phyloP scores from a whole-genome alignment of 768 basidiomycete genomes.

The Pleurotus platypus region DNA sequence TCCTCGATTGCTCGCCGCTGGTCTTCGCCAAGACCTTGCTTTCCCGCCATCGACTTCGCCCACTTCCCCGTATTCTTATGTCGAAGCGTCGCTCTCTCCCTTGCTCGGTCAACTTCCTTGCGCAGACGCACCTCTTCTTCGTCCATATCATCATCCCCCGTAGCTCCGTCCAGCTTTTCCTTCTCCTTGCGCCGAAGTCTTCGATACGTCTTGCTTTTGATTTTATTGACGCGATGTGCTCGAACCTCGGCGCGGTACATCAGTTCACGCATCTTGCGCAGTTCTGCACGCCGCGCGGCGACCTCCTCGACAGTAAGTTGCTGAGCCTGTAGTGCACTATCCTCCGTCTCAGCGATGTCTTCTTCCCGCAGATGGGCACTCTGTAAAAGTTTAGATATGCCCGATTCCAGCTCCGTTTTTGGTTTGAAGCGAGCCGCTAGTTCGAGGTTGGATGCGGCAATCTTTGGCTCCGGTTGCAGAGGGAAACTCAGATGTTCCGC shows the following conservation, averaged over 20 bases:
- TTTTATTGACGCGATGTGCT: slow-evolving; percentile 86
- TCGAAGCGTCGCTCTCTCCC: slow-evolving; percentile 83
- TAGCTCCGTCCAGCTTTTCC: slow-evolving; percentile 51
- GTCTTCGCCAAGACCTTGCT: slow-evolving; percentile 55
- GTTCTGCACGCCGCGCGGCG: slow-evolving; percentile 70
- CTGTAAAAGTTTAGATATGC: slow-evolving; percentile 77
- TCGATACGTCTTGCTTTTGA: slow-evolving; percentile 93
- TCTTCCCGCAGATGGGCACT: slow-evolving; percentile 80
- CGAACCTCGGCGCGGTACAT: slow-evolving; percentile 92
- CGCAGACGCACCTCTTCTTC: slow-evolving; percentile 24
- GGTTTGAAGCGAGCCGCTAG: slow-evolving; percentile 89
- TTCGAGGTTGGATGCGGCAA: slow-evolving; percentile 66
- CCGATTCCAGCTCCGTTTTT: slow-evolving; percentile 78
- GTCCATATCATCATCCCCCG: slow-evolving; percentile 12
- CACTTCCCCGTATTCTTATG: slow-evolving; percentile 90
- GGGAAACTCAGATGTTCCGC: slow-evolving; percentile 85
- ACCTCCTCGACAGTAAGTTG: slow-evolving; percentile 86
- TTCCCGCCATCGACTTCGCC: slow-evolving; percentile 71
- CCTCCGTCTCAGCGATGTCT: slow-evolving; percentile 72
- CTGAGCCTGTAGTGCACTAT: slow-evolving; percentile 68
- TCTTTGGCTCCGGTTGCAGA: slow-evolving; percentile 58
- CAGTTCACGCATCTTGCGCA: slow-evolving; percentile 87
- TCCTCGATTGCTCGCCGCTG: slow-evolving; percentile 67
- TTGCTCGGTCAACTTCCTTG: slow-evolving; percentile 75
- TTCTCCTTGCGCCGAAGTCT: slow-evolving; percentile 78